Evolutionary conservation across 345 rosid genomes (phyloP).

Genomic region (Noccaea bulbosa): DNA sequence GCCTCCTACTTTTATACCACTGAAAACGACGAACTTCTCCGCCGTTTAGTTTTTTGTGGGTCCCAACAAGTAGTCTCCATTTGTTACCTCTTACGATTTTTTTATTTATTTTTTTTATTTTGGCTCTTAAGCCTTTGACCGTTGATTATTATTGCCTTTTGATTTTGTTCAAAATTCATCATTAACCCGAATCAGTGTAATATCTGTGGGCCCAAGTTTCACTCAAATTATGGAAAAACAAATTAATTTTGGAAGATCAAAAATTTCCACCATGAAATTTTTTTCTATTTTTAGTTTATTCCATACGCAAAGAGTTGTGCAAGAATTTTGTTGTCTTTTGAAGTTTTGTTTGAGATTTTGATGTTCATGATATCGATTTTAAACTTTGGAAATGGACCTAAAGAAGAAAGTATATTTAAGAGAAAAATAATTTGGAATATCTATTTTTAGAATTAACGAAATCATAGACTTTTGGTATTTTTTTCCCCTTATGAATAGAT

Average conservation of each 20-base stretch:
- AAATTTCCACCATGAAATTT: conserved; percentile 2
- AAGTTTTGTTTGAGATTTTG: background rate
- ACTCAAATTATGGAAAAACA: conserved; percentile 8
- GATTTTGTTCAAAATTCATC: conserved; percentile 15
- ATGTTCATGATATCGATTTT: background rate
- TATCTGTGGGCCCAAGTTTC: conserved; percentile 8
- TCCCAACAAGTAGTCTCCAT: conserved; percentile 28
- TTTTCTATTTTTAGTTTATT: background rate
- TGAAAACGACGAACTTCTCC: conserved; percentile 30
- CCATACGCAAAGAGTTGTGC: background rate
- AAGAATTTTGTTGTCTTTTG: background rate
- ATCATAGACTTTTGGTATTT: conserved; percentile 15
- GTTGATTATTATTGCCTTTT: conserved; percentile 35
- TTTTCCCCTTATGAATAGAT: background rate
- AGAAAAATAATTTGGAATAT: conserved; percentile 2
- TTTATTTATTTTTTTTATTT: background rate
- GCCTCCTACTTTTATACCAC: conserved; percentile 42
- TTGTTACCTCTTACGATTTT: background rate
- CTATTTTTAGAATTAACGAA: background rate
- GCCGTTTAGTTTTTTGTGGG: conserved; percentile 33
- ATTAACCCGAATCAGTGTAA: background rate
- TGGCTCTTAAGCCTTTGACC: conserved; percentile 41
- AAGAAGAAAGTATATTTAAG: background rate
- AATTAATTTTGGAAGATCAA: background rate
- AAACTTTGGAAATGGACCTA: background rate